Conservation (phyloP, 192 early-diverging fungal species). For the Jimgerdemannia lactiflua region DNA sequence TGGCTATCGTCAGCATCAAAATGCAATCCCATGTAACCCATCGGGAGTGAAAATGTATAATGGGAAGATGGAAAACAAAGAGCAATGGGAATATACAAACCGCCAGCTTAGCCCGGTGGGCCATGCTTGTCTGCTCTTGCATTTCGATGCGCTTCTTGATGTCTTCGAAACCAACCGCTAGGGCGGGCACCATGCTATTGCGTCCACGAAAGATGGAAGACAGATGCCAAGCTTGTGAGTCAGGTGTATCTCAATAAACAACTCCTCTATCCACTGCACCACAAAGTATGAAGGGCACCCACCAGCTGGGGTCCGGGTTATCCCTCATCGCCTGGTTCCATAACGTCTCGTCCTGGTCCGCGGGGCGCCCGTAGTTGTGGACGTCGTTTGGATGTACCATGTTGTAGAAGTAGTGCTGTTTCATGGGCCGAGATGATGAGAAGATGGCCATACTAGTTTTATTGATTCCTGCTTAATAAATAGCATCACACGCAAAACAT, state of each 20-base stretch:
- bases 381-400: slow-evolving; percentile 86
- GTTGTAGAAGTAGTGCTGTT: slow-evolving; percentile 95
- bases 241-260: neutral
- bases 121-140: slow-evolving; percentile 66
- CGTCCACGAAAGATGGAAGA: neutral
- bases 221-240: neutral
- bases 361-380: slow-evolving; percentile 69
- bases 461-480: too few relatives aligned
- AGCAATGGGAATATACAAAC: slow-evolving; percentile 1
- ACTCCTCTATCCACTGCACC: neutral
- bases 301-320: slow-evolving; percentile 88
- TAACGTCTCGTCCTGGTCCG: slow-evolving; percentile 61
- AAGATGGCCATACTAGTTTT: neutral
- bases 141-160: slow-evolving; percentile 80
- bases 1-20: too few relatives aligned
- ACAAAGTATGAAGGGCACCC: slow-evolving; percentile 7
- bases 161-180: slow-evolving; percentile 90
- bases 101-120: slow-evolving; percentile 67
- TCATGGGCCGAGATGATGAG: neutral
- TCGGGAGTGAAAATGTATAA: neutral
- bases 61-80: slow-evolving; percentile 13
- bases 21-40: too few relatives aligned
- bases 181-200: slow-evolving; percentile 82
- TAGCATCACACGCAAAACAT: neutral
- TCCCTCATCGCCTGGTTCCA: slow-evolving; percentile 83